Base-by-base conservation (phyloP, 352 stramenopile species). In the Phytophthora kernoviae region DNA sequence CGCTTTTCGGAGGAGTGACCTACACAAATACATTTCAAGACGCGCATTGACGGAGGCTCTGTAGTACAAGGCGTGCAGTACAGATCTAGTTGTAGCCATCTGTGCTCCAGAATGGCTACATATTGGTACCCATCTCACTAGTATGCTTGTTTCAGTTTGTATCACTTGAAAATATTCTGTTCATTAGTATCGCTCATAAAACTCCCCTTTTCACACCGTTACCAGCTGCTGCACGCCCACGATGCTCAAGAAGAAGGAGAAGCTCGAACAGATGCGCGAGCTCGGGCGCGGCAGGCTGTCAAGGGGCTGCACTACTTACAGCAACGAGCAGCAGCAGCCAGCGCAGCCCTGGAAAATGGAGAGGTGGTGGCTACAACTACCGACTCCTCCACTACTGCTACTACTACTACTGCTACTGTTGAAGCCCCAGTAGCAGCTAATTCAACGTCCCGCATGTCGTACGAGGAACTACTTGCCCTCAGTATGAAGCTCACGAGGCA, bases 401-500 rank as follows among this genome's bases (percentile, higher is more conserved):
- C 44, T 14, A 22, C 11, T n/a, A n/a, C 40, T 5, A 41, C 52
- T 5, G 33, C 27, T 54, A 33, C 44, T 14, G 27, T 7, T 4
- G 12, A 4, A 26, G 37, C 44, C 24, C 33, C 54, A 24, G 42
- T 21, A 56, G 36, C 42, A 24, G 53, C 69, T 27, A 53, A 59
- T 54, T 30, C 27, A 20, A 30, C 54, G 17, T 40, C 37, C n/a
- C 42, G 10, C n/a, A 79, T 85, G 67, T 81, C 79, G 45, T 96
- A 96, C 54, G 87, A 96, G 22, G 83, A 96, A 58, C 61, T 96
- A 3, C 68, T 96, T 30, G 65, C 78, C 42, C 74, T 96, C 27
- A 96, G 83, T 50, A 91, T 94, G 84, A 96, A 96, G 68, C 79
- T 94, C 49, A 96, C 84, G 56, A 73, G 86, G 15, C 87, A 96